phyloP scores from a whole-genome alignment of 2,329 filamentous ascomycete genomes.

The Rosellinia necatrix region DNA sequence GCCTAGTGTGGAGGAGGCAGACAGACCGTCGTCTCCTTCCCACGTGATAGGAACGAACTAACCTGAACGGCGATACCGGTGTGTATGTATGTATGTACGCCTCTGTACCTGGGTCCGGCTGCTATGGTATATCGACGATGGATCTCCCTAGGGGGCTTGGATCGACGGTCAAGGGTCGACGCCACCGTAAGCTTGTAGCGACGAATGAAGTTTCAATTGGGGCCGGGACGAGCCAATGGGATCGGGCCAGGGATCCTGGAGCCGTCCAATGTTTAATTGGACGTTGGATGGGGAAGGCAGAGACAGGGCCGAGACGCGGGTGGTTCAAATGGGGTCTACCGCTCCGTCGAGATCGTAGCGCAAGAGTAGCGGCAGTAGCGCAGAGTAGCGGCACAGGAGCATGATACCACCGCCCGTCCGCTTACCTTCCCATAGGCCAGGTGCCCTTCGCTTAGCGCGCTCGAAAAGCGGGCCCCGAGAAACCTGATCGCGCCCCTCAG shows the following conservation, averaged over 20 bases:
- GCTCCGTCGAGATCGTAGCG: too few species aligned
- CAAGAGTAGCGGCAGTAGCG: too few species aligned
- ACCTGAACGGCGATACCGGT: too few species aligned
- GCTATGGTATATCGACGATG: not conserved
- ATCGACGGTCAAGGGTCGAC: not conserved
- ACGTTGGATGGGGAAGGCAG: constrained; percentile 6
- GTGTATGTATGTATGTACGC: not conserved
- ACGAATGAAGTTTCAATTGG: constrained; percentile 12
- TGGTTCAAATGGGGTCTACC: too few species aligned
- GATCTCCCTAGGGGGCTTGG: not conserved
- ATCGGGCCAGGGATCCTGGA: constrained; percentile 9
- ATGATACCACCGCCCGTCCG: too few species aligned
- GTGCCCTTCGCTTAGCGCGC: too few species aligned
- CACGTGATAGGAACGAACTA: constrained; percentile 19
- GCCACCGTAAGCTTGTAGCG: constrained; percentile 13
- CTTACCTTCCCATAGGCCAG: too few species aligned
- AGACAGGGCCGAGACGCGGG: constrained; percentile 8
- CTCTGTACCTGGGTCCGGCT: not conserved
- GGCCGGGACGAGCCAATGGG: constrained; percentile 6
- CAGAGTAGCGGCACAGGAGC: too few species aligned
- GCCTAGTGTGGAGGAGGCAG: not conserved
- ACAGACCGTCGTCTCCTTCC: not conserved
- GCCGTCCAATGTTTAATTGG: constrained; percentile 26
- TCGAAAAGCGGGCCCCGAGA: constrained; percentile 6
- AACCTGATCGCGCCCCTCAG: too few species aligned